Evolutionary conservation across 306 rosid genomes (phyloP).

Genomic region (Dryas drummondii): DNA sequence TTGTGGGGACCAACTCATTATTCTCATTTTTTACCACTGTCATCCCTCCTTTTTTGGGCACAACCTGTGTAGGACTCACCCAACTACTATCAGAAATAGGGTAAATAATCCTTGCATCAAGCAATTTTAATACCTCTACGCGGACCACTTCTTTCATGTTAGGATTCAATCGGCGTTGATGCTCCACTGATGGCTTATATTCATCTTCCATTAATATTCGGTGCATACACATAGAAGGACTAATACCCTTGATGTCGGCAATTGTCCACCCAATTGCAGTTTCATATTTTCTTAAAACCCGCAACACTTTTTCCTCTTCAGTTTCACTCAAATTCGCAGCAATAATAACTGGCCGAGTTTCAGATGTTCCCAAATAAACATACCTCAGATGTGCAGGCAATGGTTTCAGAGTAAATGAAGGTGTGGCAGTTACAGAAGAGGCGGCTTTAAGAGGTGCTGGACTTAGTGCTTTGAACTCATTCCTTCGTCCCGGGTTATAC

Average conservation of each 20-base stretch:
- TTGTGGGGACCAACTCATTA: too few relatives aligned
- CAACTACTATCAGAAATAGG: too few relatives aligned
- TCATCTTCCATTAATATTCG: background rate
- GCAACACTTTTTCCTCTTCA: background rate
- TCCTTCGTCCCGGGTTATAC: too few relatives aligned
- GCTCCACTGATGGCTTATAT: background rate
- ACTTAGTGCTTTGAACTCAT: background rate
- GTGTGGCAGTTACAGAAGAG: background rate
- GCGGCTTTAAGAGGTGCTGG: background rate
- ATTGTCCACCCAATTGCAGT: background rate
- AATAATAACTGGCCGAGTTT: background rate
- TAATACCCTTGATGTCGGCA: background rate
- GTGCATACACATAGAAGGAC: background rate
- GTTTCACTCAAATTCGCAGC: background rate
- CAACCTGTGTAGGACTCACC: too few relatives aligned
- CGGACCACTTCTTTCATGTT: background rate
- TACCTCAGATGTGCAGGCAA: background rate
- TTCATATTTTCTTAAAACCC: background rate
- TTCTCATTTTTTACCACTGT: too few relatives aligned
- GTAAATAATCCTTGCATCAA: too few relatives aligned
- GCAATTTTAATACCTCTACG: too few relatives aligned
- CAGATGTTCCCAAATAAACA: background rate
- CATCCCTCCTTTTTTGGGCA: too few relatives aligned
- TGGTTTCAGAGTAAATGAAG: background rate
- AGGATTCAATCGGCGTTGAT: background rate